Conservation (phyloP, 768 basidiomycete genomes). For the Podaxis sp. region DNA sequence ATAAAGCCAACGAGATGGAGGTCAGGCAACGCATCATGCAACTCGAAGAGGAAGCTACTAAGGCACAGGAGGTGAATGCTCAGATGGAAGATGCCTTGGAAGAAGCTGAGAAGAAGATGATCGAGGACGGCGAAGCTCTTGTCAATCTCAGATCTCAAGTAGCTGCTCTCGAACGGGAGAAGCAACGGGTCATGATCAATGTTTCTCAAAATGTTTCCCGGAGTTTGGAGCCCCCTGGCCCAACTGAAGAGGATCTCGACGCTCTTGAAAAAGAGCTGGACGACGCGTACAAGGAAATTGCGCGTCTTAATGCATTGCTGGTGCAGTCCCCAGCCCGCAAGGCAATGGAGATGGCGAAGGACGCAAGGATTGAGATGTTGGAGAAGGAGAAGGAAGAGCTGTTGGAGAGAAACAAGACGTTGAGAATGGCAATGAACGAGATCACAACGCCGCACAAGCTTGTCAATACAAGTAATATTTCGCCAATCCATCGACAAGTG, state of each 20-base stretch:
- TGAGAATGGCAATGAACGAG: slow-evolving; percentile 53
- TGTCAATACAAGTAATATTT: slow-evolving; percentile 58
- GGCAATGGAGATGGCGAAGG: slow-evolving; percentile 76
- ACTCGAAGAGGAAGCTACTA: slow-evolving; percentile 51
- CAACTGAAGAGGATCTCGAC: slow-evolving; percentile 57
- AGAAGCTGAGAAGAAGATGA: slow-evolving; percentile 71
- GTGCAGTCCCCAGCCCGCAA: slow-evolving; percentile 74
- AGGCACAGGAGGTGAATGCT: slow-evolving; percentile 52
- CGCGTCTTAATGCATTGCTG: slow-evolving; percentile 62
- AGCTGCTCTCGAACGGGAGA: slow-evolving; percentile 57
- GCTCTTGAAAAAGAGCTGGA: slow-evolving; percentile 76
- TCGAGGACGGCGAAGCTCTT: slow-evolving; percentile 55
- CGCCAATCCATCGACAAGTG: slow-evolving; percentile 76
- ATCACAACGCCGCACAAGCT: slow-evolving; percentile 59
- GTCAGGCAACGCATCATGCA: slow-evolving; percentile 44
- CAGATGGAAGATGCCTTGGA: slow-evolving; percentile 80
- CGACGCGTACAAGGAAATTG: slow-evolving; percentile 74
- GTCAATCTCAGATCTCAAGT: slow-evolving; percentile 52
- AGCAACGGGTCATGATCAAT: slow-evolving; percentile 30
- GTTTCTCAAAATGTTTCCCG: slow-evolving; percentile 12
- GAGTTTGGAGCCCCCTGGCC: slow-evolving; percentile 23
- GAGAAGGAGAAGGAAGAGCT: slow-evolving; percentile 78
- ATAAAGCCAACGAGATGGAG: slow-evolving; percentile 43
- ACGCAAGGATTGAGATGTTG: slow-evolving; percentile 71
- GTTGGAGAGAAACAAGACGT: slow-evolving; percentile 62